phyloP scores from a whole-genome alignment of 306 rosid species.

The Vigna reflexopilosa region DNA sequence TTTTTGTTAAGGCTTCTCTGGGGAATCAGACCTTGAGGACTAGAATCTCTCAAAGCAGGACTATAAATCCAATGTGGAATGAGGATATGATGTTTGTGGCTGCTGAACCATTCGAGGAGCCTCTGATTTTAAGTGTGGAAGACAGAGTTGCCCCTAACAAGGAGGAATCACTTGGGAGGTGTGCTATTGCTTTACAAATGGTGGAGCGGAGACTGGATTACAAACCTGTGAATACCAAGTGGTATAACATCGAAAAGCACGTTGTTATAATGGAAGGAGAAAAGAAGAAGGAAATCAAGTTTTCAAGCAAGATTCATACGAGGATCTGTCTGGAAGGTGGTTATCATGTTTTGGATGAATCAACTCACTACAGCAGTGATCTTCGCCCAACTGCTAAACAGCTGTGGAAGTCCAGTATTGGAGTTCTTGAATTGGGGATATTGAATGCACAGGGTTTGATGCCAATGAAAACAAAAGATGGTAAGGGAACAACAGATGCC shows the following conservation, averaged over 20 bases:
- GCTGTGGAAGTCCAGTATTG: slow-evolving; percentile 88
- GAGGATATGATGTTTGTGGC: slow-evolving; percentile 98
- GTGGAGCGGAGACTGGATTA: slow-evolving; percentile 81
- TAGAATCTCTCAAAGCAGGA: slow-evolving; percentile 73
- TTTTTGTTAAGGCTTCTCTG: slow-evolving; percentile 78
- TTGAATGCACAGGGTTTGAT: slow-evolving; percentile 88
- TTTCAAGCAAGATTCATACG: slow-evolving; percentile 91
- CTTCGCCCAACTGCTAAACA: slow-evolving; percentile 92
- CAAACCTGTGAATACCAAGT: slow-evolving; percentile 79
- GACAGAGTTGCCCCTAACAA: slow-evolving; percentile 90
- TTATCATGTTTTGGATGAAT: slow-evolving; percentile 93
- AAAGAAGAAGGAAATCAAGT: slow-evolving; percentile 89
- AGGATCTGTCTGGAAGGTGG: slow-evolving; percentile 96
- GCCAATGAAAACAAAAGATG: slow-evolving; percentile 94
- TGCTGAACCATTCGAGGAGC: slow-evolving; percentile 92
- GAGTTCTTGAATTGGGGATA: slow-evolving; percentile 90
- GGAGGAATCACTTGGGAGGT: slow-evolving; percentile 80
- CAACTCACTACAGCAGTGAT: slow-evolving; percentile 97
- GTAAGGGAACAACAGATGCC: slow-evolving; percentile 90
- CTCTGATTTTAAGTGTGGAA: slow-evolving; percentile 82
- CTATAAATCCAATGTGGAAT: slow-evolving; percentile 95
- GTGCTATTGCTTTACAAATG: slow-evolving; percentile 65
- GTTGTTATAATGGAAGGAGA: slow-evolving; percentile 78
- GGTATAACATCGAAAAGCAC: slow-evolving; percentile 81
- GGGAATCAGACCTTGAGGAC: slow-evolving; percentile 87